These are phyloP conservation scores for Canavalia ensiformis DNA, from an alignment of 306 rosid species.

Conservation along the genomic window DNA sequence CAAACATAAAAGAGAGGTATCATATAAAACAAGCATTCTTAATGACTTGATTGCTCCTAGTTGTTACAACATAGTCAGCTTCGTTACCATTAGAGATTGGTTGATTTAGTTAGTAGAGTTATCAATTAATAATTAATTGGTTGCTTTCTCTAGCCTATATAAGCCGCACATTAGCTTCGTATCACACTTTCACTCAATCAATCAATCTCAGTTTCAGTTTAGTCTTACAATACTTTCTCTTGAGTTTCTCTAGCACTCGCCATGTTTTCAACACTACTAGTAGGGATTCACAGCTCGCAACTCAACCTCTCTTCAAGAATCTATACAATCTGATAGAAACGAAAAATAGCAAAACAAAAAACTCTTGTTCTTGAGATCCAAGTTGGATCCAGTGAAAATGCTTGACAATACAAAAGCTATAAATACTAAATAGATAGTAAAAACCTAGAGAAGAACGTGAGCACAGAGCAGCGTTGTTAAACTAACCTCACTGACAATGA, in stretches of 20 bases:
- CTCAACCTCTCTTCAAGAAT: slow-evolving; percentile 1
- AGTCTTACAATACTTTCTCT: neutral
- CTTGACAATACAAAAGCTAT: slow-evolving; percentile 14
- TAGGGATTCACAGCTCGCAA: slow-evolving; percentile 25
- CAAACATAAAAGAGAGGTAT: slow-evolving; percentile 18
- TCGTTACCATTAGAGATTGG: neutral
- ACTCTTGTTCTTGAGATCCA: slow-evolving; percentile 21
- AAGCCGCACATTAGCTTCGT: neutral
- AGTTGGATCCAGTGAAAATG: slow-evolving; percentile 38
- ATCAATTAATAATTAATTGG: neutral
- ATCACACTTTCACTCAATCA: slow-evolving; percentile 2
- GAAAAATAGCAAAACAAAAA: neutral
- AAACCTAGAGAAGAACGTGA: neutral
- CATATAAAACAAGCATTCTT: slow-evolving; percentile 35
- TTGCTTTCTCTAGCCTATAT: neutral
- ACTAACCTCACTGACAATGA: slow-evolving; percentile 94
- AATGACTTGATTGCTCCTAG: slow-evolving; percentile 21
- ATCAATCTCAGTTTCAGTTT: slow-evolving; percentile 3
- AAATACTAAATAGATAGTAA: neutral
- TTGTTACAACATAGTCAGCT: slow-evolving; percentile 1
- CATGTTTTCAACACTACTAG: neutral
- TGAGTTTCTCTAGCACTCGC: neutral
- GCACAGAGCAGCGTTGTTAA: slow-evolving; percentile 16
- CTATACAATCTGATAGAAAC: neutral
- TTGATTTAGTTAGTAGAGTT: neutral